Evolutionary conservation across 768 basidiomycete genomes (phyloP).

Genomic region (Phlebiopsis flavidoalba): DNA sequence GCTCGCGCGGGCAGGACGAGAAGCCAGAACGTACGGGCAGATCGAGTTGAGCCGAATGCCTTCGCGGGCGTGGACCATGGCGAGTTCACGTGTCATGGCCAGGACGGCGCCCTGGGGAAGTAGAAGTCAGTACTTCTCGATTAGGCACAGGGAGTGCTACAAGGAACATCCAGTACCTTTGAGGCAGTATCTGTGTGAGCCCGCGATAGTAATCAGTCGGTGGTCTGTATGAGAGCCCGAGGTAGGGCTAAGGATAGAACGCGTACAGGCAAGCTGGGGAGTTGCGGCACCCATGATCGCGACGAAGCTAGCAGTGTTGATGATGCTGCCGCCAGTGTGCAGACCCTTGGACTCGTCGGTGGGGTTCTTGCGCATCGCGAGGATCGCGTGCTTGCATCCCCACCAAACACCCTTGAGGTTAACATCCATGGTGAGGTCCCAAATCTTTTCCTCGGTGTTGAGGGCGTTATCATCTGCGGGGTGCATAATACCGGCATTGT

Average conservation of each 20-base stretch:
- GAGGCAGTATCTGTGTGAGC: conserved; percentile 77
- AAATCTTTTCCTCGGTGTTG: conserved; percentile 94
- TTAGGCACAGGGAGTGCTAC: background rate
- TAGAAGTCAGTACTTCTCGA: background rate
- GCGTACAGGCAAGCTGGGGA: conserved; percentile 94
- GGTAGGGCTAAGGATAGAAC: background rate
- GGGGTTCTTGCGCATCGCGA: conserved; percentile 93
- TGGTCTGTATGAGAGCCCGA: background rate
- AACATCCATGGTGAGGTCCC: conserved; percentile 90
- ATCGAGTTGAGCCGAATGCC: conserved; percentile 95
- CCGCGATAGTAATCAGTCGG: background rate
- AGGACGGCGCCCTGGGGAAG: conserved; percentile 81
- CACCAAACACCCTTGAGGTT: conserved; percentile 99
- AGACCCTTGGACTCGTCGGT: conserved; percentile 78
- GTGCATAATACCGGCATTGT: conserved; percentile 99
- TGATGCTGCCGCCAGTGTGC: conserved; percentile 83
- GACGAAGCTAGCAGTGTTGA: conserved; percentile 98
- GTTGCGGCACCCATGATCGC: conserved; percentile 95
- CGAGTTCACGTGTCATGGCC: conserved; percentile 96
- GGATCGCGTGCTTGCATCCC: conserved; percentile 96
- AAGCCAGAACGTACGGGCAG: conserved; percentile 69
- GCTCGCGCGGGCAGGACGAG: background rate
- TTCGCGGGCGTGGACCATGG: conserved; percentile 96
- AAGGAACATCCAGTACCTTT: conserved; percentile 48
- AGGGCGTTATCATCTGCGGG: conserved; percentile 90